Conservation (phyloP, 208 protist genomes). For the Blechomonas ayalai region DNA sequence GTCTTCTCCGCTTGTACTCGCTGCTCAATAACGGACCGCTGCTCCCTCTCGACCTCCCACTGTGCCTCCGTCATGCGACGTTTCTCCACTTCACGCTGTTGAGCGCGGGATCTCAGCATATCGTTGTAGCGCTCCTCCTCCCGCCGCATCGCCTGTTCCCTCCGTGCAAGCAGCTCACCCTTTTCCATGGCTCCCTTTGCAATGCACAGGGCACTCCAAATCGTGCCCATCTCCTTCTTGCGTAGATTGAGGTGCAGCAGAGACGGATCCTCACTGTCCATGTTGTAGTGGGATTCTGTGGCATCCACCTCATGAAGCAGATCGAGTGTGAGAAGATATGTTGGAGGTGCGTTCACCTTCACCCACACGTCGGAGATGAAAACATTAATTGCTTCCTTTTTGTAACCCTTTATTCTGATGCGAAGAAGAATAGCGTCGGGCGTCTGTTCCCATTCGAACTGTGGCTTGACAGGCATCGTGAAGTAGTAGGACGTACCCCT, state of each 20-base stretch:
- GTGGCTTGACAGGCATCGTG: slow-evolving; percentile 76
- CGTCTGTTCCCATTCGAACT: slow-evolving; percentile 87
- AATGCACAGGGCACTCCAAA: slow-evolving; percentile 66
- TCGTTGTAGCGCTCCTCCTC: slow-evolving; percentile 68
- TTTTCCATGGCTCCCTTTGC: slow-evolving; percentile 16
- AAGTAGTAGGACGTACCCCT: slow-evolving; percentile 1
- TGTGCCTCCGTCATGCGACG: slow-evolving; percentile 83
- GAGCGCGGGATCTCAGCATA: slow-evolving; percentile 50
- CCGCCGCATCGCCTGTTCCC: slow-evolving; percentile 45
- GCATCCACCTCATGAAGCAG: slow-evolving; percentile 65
- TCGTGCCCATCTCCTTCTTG: slow-evolving; percentile 30
- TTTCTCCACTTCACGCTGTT: slow-evolving; percentile 68
- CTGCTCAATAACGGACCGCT: slow-evolving; percentile 70
- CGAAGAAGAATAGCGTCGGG: slow-evolving; percentile 58
- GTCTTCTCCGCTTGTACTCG: slow-evolving; percentile 56
- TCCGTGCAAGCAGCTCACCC: slow-evolving; percentile 44
- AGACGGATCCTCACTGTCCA: slow-evolving; percentile 14
- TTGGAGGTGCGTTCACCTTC: slow-evolving; percentile 80
- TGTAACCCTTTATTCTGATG: slow-evolving; percentile 69
- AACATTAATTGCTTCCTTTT: slow-evolving; percentile 80
- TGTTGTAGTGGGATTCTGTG: slow-evolving; percentile 46
- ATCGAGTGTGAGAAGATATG: slow-evolving; percentile 84
- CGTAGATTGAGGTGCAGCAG: slow-evolving; percentile 54
- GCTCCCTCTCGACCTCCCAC: slow-evolving; percentile 85
- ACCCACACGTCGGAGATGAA: slow-evolving; percentile 75